Evolutionary conservation across 2,329 filamentous ascomycete genomes (phyloP), one percentile per base, ranked within the genome.

Genomic region (Arthrobotrys entomopaga): DNA sequence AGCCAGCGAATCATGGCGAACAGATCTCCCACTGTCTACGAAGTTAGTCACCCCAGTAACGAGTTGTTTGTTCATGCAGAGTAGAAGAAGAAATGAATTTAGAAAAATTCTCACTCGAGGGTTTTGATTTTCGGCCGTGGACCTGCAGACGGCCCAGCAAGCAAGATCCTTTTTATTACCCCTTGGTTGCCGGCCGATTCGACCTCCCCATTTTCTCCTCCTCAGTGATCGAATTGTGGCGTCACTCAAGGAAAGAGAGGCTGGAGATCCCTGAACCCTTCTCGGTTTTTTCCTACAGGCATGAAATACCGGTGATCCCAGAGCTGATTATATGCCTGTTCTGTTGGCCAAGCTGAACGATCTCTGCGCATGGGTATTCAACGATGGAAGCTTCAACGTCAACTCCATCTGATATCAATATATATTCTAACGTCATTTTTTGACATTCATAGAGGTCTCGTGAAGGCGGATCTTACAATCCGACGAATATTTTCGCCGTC

Each of bases 141-240:
- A 70, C 65, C 65, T 70, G 65, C 65, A 70, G 65, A 58, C 56
- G 29, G 43, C 49, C 16, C 6, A 56, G 22, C 19, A 60, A 53
- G 50, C 50, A 3, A 64, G 58, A 70, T 69, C 56, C 49, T n/a
- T 22, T 56, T n/a, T 22, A 15, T 57, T 69, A 34, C 42, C 29
- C 26, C 26, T 29, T 29, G 26, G 26, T 63, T 70, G 50, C 57
- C 58, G 60, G 60, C 52, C 58, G 34, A 52, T 58, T 40, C 58
- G 38, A 42, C 43, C 50, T 52, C 58, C 58, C 50, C 13, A 20
- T 22, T 43, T 52, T 29, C 48, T 46, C 29, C 38, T 53, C 54
- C 29, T 61, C 46, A 16, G 70, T 67, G 70, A 74, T 67, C 70
- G 63, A 74, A 74, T 74, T 74, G 70, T 74, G 70, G 70, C 70